These are phyloP conservation scores for Capsicum rhomboideum DNA, from an alignment of 257 asterid species.

Conservation along the genomic window DNA sequence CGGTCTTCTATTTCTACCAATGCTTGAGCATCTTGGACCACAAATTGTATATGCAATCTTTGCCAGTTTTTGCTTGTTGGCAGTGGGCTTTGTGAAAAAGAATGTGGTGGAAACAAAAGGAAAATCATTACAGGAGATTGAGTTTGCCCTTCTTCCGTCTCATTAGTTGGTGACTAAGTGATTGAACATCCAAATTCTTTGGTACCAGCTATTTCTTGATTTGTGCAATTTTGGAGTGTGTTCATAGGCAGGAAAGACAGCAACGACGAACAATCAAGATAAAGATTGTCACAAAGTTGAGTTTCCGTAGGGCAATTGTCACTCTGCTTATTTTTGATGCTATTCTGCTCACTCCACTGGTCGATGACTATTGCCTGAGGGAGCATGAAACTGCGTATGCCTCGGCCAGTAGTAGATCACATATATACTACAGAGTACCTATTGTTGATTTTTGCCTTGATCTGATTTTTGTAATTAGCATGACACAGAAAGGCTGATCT, in stretches of 20 bases:
- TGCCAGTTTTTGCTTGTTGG: constrained; percentile 48
- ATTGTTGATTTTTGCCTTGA: background rate
- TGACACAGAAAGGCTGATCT: background rate
- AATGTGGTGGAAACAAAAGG: constrained; percentile 85
- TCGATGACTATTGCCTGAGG: background rate
- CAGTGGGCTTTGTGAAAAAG: constrained; percentile 44
- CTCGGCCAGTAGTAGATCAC: background rate
- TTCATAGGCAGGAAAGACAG: background rate
- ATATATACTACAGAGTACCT: background rate
- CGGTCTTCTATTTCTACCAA: constrained; percentile 63
- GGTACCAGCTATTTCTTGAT: background rate
- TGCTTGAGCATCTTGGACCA: constrained; percentile 74
- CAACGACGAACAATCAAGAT: background rate
- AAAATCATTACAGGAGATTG: constrained; percentile 81
- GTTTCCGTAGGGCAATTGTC: background rate
- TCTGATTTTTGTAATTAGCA: background rate
- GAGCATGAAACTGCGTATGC: background rate
- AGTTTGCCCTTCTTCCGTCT: constrained; percentile 53
- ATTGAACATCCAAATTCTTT: background rate
- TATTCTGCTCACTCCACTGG: background rate
- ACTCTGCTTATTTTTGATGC: background rate
- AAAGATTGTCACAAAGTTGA: background rate
- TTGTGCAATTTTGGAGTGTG: background rate
- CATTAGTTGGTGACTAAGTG: constrained; percentile 15
- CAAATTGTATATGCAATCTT: constrained; percentile 56